Evolutionary conservation across 2,329 filamentous ascomycete species (phyloP).

Genomic region (Pezicula neosporulosa): DNA sequence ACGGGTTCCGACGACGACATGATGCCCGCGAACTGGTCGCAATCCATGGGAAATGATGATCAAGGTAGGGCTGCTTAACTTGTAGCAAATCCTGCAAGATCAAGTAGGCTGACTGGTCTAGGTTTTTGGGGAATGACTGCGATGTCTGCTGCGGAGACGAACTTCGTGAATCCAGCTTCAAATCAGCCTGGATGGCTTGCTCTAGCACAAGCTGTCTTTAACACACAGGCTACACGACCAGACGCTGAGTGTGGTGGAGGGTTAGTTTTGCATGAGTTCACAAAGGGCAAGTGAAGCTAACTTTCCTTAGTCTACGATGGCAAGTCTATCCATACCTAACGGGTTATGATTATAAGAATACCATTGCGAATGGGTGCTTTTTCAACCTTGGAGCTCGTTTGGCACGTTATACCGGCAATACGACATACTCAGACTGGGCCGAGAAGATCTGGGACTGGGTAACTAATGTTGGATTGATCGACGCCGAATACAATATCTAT

Average conservation of each 20-base stretch:
- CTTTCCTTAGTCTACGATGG: conserved; percentile 60
- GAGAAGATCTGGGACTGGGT: conserved; percentile 68
- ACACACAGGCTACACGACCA: conserved; percentile 71
- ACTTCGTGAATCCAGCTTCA: conserved; percentile 64
- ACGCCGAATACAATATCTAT: conserved; percentile 48
- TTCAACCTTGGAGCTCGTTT: conserved; percentile 69
- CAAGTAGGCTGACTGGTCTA: background rate
- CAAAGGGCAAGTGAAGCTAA: conserved; percentile 5
- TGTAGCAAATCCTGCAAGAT: background rate
- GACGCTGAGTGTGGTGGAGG: conserved; percentile 69
- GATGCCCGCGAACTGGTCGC: conserved; percentile 46
- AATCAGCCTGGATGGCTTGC: conserved; percentile 72
- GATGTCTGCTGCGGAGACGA: conserved; percentile 74
- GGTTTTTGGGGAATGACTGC: conserved; percentile 85
- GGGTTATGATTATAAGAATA: conserved; percentile 61
- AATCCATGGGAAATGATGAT: conserved; percentile 33
- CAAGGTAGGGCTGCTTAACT: conserved; percentile 16
- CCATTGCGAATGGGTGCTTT: conserved; percentile 66
- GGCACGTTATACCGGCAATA: conserved; percentile 73
- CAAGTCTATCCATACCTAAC: conserved; percentile 69
- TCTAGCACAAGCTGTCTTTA: conserved; percentile 75
- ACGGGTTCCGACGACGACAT: conserved; percentile 52
- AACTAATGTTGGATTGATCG: conserved; percentile 53
- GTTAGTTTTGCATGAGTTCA: conserved; percentile 12
- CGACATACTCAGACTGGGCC: conserved; percentile 76